Evolutionary conservation across 1,284 basidiomycete genomes (phyloP), one percentile per base, ranked within the genome.

Genomic region (Takashimella koratensis): DNA sequence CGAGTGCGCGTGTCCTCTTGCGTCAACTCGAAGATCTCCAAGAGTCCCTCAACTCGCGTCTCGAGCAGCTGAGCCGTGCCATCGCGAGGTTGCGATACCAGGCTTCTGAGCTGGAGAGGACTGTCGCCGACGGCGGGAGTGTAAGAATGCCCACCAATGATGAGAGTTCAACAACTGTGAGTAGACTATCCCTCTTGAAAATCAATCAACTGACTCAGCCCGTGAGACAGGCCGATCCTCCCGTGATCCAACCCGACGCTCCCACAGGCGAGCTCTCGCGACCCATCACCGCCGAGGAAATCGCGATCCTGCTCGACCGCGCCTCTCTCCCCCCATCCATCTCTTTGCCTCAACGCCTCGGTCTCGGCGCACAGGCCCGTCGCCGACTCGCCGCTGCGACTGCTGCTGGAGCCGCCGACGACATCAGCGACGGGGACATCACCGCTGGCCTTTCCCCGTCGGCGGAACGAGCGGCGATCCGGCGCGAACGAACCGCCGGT

Each of bases 21-120:
- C 51, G 42, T n/a, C 60, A 63, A 0, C 60, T 70, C n/a, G 64
- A 67, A 43, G 63, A 67, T 10, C 50, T 70, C 3, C 58, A 64
- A 19, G 65, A 67, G 47, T 60, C 59, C 1, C 57, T 70, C 8
- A 52, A 51, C 6, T 43, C 45, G 12, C 58, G 66, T 19, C 61
- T 70, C n/a, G 57, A 62, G 12, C 62, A 68, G 51, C 57, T 70
- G 3, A 58, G 59, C 19, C 44, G 44, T 12, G 62, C 66, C 5
- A 62, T 70, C 19, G 65, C 64, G 20, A 57, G 66, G 5, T 51
- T 68, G 1, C 56, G 66, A n/a, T 50, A 43, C 3, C 66, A 68
- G 43, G 66, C 68, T 0, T 58, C 51, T 5, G 60, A 67, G 47
- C 54, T 68, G 26, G 66, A 67, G 42, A 53, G 56, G 11, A 59